Evolutionary conservation across 345 rosid species (phyloP).

Genomic region (Anacardium occidentale): DNA sequence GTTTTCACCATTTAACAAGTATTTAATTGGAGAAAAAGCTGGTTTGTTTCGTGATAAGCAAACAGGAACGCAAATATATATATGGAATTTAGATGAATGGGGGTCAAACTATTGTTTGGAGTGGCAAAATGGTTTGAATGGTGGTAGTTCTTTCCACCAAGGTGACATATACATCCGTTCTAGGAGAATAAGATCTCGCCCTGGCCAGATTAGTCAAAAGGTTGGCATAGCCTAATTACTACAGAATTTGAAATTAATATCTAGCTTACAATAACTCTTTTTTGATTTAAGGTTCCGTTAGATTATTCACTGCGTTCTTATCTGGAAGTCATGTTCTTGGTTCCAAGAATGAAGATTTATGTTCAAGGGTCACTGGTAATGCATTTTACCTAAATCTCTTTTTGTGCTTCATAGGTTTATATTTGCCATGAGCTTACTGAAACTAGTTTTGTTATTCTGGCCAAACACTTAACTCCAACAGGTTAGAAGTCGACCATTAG

Average conservation of each 20-base stretch:
- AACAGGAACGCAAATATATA: slow-evolving; percentile 36
- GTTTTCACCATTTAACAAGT: slow-evolving; percentile 39
- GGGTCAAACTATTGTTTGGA: slow-evolving; percentile 33
- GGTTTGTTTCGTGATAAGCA: slow-evolving; percentile 25
- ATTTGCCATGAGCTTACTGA: background rate
- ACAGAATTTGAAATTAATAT: background rate
- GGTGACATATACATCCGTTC: slow-evolving; percentile 39
- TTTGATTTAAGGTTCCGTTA: slow-evolving; percentile 27
- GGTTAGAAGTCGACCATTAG: slow-evolving; percentile 36
- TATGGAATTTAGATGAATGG: slow-evolving; percentile 42
- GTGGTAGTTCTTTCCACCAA: slow-evolving; percentile 38
- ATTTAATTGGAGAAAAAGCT: slow-evolving; percentile 39
- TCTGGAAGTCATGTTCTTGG: slow-evolving; percentile 36
- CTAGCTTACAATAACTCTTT: slow-evolving; percentile 4
- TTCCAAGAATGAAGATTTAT: slow-evolving; percentile 36
- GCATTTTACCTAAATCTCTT: background rate
- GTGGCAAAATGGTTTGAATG: slow-evolving; percentile 23
- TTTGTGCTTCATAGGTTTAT: background rate
- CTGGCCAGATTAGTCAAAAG: slow-evolving; percentile 35
- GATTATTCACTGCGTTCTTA: slow-evolving; percentile 39
- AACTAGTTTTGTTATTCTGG: slow-evolving; percentile 11
- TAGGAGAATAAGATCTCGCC: slow-evolving; percentile 35
- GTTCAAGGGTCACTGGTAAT: slow-evolving; percentile 40
- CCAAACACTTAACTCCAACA: slow-evolving; percentile 14
- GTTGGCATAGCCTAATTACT: slow-evolving; percentile 17